Evolutionary conservation across 2,329 filamentous ascomycete species (phyloP).

Genomic region (Paecilomyces dactylethromorphus): DNA sequence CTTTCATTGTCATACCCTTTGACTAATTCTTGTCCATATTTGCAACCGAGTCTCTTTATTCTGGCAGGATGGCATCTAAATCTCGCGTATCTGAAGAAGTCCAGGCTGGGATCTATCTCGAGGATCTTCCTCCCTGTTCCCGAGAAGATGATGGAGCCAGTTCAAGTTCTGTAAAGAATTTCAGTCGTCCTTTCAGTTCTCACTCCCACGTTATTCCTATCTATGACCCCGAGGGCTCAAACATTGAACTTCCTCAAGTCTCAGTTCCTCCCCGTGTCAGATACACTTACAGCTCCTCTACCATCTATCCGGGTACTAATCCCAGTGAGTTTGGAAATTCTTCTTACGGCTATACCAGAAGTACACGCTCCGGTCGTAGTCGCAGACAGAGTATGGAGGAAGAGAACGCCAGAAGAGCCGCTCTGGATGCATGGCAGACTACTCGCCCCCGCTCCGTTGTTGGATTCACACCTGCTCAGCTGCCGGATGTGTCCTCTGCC

Average conservation of each 20-base stretch:
- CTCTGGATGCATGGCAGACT: not conserved
- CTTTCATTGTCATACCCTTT: not conserved
- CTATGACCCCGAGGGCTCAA: not conserved
- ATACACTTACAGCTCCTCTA: not conserved
- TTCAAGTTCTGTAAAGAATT: constrained; percentile 1
- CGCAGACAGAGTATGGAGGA: not conserved
- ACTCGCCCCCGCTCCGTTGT: not conserved
- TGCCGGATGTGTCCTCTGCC: constrained; percentile 3
- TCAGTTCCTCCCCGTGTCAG: not conserved
- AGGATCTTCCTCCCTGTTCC: not conserved
- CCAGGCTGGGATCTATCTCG: not conserved
- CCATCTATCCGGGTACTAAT: not conserved
- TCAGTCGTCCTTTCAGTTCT: constrained; percentile 4
- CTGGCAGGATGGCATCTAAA: not conserved
- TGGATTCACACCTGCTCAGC: constrained; percentile 5
- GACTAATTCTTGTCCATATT: not conserved
- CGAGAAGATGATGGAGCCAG: not conserved
- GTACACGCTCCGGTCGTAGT: not conserved
- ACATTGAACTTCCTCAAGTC: not conserved
- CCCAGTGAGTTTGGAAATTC: not conserved
- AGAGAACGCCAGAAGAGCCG: not conserved
- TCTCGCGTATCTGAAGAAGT: not conserved
- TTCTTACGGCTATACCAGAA: not conserved
- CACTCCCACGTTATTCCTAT: not conserved
- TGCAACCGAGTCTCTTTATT: not conserved